These are phyloP conservation scores for Debaryomyces castellii DNA, from an alignment of 805 yeast species.

Conservation along the genomic window DNA sequence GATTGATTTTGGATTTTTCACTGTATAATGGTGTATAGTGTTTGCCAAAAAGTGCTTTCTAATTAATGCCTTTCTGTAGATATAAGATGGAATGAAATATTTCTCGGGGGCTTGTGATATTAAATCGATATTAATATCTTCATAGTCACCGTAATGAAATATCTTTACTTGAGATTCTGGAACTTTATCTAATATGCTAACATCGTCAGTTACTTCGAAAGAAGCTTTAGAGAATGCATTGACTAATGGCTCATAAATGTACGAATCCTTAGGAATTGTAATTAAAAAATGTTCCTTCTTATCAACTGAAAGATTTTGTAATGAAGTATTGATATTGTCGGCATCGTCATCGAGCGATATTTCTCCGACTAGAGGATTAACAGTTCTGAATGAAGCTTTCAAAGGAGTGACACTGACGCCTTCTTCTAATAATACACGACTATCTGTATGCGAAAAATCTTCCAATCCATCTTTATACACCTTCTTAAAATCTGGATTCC, in stretches of 20 bases:
- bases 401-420: conserved; percentile 55
- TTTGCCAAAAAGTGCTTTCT: conserved; percentile 88
- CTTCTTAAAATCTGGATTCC: conserved; percentile 81
- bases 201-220: conserved; percentile 21
- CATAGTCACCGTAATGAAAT: conserved; percentile 88
- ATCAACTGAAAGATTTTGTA: not conserved
- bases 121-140: conserved; percentile 76
- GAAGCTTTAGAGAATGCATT: conserved; percentile 30
- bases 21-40: conserved; percentile 70
- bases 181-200: conserved; percentile 14
- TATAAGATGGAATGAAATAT: conserved; percentile 75
- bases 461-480: conserved; percentile 54
- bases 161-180: conserved; percentile 28
- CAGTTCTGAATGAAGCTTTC: conserved; percentile 65
- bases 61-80: conserved; percentile 86
- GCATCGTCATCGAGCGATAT: conserved; percentile 38
- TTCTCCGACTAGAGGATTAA: conserved; percentile 56
- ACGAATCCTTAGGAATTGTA: conserved; percentile 37
- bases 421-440: conserved; percentile 64
- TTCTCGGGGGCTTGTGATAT: conserved; percentile 39
- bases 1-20: conserved; percentile 71
- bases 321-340: conserved; percentile 1
- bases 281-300: conserved; percentile 24
- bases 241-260: conserved; percentile 43
- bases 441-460: conserved; percentile 57